Evolutionary conservation across 371 early-diverging fungal species (phyloP), one percentile per base, ranked within the genome.

Genomic region (Parasitella parasitica): DNA sequence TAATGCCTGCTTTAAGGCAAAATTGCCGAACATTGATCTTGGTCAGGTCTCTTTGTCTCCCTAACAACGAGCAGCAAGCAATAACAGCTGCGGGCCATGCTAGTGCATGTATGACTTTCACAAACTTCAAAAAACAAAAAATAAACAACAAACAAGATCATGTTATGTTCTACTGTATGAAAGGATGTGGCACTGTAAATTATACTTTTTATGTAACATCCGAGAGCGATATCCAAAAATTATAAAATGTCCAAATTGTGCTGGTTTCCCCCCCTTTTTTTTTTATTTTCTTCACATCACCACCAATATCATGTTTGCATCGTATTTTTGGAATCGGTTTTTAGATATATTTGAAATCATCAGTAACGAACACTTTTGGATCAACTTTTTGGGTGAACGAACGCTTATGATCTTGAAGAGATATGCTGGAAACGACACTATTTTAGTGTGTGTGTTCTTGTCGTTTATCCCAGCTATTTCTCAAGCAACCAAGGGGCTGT

Each of bases 351-450:
- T 65, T 15, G 61, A 65, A 39, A 30, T 34, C 2, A 22, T 66
- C 6, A 54, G 20, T 11, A 62, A 70, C n/a, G 70, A 70, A 37
- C 35, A 46, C 5, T 70, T 70, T 39, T 72, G 72, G 72, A 27
- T 20, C 6, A 22, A 39, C n/a, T 27, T 69, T 22, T 16, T 72
- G 2, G 72, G 72, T 3, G 59, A 57, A 32, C 38, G 64, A 32
- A 9, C 38, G 11, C 13, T 41, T 32, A 13, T 37, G 0, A 52
- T 64, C 9, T 11, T 37, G 0, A 64, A 58, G 30, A 16, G 64
- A 7, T 64, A 64, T 34, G 15, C 41, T n/a, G 59, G 52, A 9
- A 64, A 64, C 30, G 64, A 64, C 13, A 57, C 71, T 6, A 54
- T 71, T 24, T 59, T 67, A 36, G n/a, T 69, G 6, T 59, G 57